Base-by-base conservation (phyloP, 352 stramenopile species). In the Phytophthora pluvialis region DNA sequence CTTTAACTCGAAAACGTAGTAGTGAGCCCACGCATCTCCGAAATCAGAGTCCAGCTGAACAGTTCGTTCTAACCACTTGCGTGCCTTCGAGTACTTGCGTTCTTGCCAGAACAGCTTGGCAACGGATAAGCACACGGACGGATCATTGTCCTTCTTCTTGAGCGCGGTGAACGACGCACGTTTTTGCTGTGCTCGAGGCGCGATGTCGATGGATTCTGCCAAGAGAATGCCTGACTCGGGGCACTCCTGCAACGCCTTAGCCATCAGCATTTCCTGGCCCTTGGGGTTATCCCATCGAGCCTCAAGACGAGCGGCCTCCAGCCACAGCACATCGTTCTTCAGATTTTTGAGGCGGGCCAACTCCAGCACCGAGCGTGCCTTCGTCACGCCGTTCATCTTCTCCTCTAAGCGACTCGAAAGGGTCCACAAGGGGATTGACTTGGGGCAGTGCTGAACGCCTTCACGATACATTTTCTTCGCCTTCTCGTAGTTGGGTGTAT, bases 21-120 rank as follows among this genome's bases (percentile, higher is more conserved):
- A 99, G 45, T 96, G 89, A 4, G 93, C 97, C 97, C 97, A 99
- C 11, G 92, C 94, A 77, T 99, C 98, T 13, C 97, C 98, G 42
- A 98, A 89, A 73, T 99, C 96, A 5, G 88, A 74, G 68, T 99
- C 91, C 18, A 99, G 74, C 47, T 98, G 83, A 25, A 99, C 89
- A 0, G 98, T 98, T 35, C 97, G 86, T 62, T 99, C 93, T 60
- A 99, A 96, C 97, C 97, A 99, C 73, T 99, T 99, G 46, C 97
- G 88, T 49, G 94, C 97, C 64, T 99, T 99, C 6, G 97, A 91
- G 47, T 92, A 89, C 65, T 98, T 99, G 39, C 96, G 82, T 62
- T 99, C 92, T 31, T 95, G 81, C 72, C 95, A 98, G 76, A 99
- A 99, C 3, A 99, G 77, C 45, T 96, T 93, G 0, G 97, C 97